Base-by-base conservation (phyloP, 164 flowering plant genomes). In the Vitis rotundifolia region DNA sequence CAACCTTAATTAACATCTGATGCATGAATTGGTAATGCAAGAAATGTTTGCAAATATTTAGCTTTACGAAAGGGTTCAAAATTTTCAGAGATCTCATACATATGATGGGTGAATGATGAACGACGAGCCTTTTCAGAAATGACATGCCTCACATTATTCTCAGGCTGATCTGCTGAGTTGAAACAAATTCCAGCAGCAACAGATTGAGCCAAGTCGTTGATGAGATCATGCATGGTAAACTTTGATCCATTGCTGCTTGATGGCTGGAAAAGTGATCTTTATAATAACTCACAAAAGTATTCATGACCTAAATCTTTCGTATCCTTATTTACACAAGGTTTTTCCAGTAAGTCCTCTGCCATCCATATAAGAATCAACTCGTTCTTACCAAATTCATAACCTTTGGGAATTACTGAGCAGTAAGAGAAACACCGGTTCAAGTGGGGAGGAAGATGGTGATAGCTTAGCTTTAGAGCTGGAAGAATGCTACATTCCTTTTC, bases 321-420 rank as follows among this genome's bases (percentile, higher is more conserved):
- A 3, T 13, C 0, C 29, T 68, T 22, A n/a, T n/a, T 16, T 54
- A 8, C 16, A 0, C 9, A 1, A 2, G 28, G 31, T 14, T 19
- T 3, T 11, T 44, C 26, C 11, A 63, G 15, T 4, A 70, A 51
- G 8, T 49, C 64, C 16, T 60, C 12, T 18, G 73, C 67, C 52
- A 62, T 70, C 73, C 73, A 70, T 3, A 60, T n/a, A 0, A 13
- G 26, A 1, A 70, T 8, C 11, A 70, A 9, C 12, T 2, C 2
- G 5, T 37, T 8, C 8, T 44, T 54, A 2, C 52, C 51, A 13
- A 70, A 15, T 11, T 19, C 26, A 56, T 14, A 37, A 48, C 26
- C 73, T n/a, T 63, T 70, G 0, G 73, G 73, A 55, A 63, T 63
- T 13, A 70, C 13, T 11, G 59, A 51, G 31, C 73, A 70, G 12